Conservation (phyloP, 148 eudicot species). For the Pouteria glomerata region DNA sequence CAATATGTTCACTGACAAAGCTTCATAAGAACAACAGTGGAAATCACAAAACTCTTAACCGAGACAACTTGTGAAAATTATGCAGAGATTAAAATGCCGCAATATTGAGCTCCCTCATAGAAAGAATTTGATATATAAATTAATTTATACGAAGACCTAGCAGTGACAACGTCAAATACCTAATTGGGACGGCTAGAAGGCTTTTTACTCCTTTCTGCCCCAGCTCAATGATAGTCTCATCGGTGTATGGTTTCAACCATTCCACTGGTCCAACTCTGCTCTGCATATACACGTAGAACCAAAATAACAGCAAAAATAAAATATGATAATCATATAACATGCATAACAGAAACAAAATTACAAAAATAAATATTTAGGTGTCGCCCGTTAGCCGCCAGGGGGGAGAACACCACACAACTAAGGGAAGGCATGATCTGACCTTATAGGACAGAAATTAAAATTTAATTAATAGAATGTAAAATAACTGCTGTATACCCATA, state of each 20-base stretch:
- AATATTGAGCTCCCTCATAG: not conserved
- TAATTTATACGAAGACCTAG: conserved; percentile 1
- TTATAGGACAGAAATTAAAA: no score
- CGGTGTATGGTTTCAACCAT: conserved; percentile 98
- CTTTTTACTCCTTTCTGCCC: conserved; percentile 89
- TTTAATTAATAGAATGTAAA: no score
- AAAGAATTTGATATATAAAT: not conserved
- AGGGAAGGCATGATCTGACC: no score
- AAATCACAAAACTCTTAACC: not conserved
- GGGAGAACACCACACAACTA: not conserved
- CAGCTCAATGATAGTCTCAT: conserved; percentile 81
- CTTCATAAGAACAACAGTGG: conserved; percentile 30
- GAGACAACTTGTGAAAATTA: not conserved
- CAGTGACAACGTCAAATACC: conserved; percentile 32
- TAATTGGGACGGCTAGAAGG: conserved; percentile 92
- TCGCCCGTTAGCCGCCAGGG: not conserved
- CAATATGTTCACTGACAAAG: conserved; percentile 97
- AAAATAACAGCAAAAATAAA: not conserved
- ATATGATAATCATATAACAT: conserved; percentile 2
- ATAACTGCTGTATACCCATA: no score
- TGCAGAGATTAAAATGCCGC: not conserved
- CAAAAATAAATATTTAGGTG: not conserved
- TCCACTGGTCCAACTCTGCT: conserved; percentile 99
- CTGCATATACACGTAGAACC: conserved; percentile 36
- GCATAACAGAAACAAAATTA: not conserved